These are phyloP conservation scores for Cyberlindnera mississippiensis DNA, from an alignment of 805 yeast genomes.

Conservation along the genomic window DNA sequence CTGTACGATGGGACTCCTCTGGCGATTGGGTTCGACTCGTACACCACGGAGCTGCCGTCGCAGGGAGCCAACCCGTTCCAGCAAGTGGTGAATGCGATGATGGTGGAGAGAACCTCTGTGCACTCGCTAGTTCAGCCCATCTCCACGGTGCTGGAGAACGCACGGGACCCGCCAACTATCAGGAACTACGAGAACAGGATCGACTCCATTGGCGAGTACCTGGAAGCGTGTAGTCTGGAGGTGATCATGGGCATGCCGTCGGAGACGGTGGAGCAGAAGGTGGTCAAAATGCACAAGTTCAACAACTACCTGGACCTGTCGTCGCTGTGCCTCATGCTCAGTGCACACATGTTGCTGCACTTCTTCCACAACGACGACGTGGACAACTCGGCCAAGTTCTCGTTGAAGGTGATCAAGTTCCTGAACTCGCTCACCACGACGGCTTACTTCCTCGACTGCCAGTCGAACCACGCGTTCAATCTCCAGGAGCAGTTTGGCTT, in stretches of 20 bases:
- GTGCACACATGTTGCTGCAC: constrained; percentile 4
- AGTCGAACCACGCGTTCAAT: constrained; percentile 10
- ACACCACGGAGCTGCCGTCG: constrained; percentile 9
- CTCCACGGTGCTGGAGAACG: constrained; percentile 2
- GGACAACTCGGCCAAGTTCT: constrained; percentile 10
- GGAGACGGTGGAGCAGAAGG: constrained; percentile 1
- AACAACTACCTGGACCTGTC: constrained; percentile 9
- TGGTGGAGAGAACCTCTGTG: constrained; percentile 4
- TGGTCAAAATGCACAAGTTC: constrained; percentile 7
- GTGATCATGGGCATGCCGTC: constrained; percentile 11
- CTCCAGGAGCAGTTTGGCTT: constrained; percentile 14
- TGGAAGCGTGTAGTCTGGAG: constrained; percentile 5
- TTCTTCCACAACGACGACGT: constrained; percentile 5
- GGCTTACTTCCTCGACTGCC: constrained; percentile 11
- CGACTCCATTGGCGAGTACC: constrained; percentile 4
- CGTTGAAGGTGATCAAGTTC: constrained; percentile 7
- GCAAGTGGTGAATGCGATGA: constrained; percentile 3
- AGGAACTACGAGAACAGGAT: constrained; percentile 6
- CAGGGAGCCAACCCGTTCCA: not conserved
- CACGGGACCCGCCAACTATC: constrained; percentile 7
- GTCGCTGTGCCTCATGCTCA: constrained; percentile 1
- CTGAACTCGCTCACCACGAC: constrained; percentile 8
- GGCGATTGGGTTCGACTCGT: constrained; percentile 8
- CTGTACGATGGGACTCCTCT: constrained; percentile 19
- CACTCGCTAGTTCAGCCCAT: constrained; percentile 9